Evolutionary conservation across 2,329 filamentous ascomycete genomes (phyloP), one percentile per base, ranked within the genome.

Genomic region (Ploettnerulaceae sp.): DNA sequence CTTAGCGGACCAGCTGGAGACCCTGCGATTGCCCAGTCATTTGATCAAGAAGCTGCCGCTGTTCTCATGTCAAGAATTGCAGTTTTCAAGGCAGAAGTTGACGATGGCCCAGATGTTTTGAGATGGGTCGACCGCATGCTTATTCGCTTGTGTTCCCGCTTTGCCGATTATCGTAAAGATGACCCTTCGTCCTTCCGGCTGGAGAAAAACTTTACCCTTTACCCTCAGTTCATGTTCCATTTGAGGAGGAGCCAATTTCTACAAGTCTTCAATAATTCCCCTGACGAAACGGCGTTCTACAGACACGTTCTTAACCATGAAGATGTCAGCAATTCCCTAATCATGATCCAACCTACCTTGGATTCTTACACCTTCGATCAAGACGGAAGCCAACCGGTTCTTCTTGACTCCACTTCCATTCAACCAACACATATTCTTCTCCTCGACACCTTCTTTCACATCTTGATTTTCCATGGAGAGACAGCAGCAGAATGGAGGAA

Each of bases 221-320:
- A 98, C 64, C 93, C 93, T 20, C 93, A 98, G 66, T 98, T 98
- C 71, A 98, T 98, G 93, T 98, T 98, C 76, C 93, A 98, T 67
- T 77, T 98, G 51, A 86, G 93, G 59, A 82, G 93, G 68, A 95
- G 89, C 69, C 93, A 97, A 68, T 98, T 98, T 74, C 70, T 98
- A 55, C 93, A 98, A 64, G 90, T 98, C 47, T 98, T 98, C 79
- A 98, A 98, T 74, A 98, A 97, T 68, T 97, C 91, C 0, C 93
- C 93, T 6, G 93, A 98, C 61, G 93, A 98, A 69, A 98, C 93
- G 18, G 93, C 93, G n/a, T 98, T 98, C 69, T 95, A 97, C 66
- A 81, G 93, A 51, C 93, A 98, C 64, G 89, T 98, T 3, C 76
- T 98, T 54, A 95, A 97, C 66, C 90, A 97, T 61, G 93, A 98